Base-by-base conservation (phyloP, 202 grass and related monocot genomes). In the Bolboschoenoplectus hybrid region DNA sequence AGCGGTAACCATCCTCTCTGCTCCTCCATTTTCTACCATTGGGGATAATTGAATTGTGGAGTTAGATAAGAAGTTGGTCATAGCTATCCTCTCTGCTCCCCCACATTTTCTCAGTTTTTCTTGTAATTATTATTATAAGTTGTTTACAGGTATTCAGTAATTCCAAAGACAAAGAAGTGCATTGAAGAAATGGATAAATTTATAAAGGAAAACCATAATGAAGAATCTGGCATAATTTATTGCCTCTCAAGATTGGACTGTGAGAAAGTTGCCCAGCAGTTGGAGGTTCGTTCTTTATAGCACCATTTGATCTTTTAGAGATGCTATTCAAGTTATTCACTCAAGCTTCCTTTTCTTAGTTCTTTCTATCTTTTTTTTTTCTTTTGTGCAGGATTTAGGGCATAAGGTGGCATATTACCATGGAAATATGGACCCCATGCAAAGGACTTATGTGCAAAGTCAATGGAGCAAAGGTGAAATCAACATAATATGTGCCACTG, bases 231-330 rank as follows among this genome's bases (percentile, higher is more conserved):
- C 51, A 98, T 98, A 53, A 91, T 98, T 85, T 98, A 98, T 89
- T 98, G 96, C 71, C 86, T 98, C 84, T 98, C 96, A 53, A 95
- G 93, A 84, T 91, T 96, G 90, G 96, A 98, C 84, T 96, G 96
- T 50, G 93, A 98, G 74, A 98, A 98, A 96, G 96, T 98, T 57
- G 91, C 96, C 10, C 91, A 86, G 32, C 88, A 92, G 88, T 80
- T 98, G 17, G 81, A 92, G 93, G 93, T 98, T 86, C 36, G 36
- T 81, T 72, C 73, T 82, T 43, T 12, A 90, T 71, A 77, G 67
- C 55, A 84, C 83, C 74, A 79, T 13, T 53, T 56, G 10, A 52
- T 88, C 9, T 58, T 74, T 85, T 74, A 17, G 75, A 69, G 84
- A 67, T 52, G 49, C 81, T 53, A 63, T 14, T 50, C 56, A 56